phyloP scores from a whole-genome alignment of 768 basidiomycete genomes.

The Tricholoma flavovirens region DNA sequence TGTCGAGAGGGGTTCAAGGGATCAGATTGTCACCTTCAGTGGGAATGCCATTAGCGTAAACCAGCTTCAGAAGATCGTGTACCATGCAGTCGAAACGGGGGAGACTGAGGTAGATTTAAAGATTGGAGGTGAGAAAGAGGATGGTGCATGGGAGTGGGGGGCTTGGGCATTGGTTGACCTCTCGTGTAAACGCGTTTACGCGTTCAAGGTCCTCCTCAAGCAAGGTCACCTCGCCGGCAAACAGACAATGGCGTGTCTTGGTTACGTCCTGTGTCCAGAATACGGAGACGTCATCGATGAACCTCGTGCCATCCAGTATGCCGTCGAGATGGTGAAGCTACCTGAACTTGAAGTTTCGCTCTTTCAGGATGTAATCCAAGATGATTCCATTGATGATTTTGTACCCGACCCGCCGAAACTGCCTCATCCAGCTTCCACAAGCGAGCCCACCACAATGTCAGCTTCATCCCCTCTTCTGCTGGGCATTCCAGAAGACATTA shows the following conservation, averaged over 20 bases:
- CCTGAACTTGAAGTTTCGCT: not conserved
- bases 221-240: not conserved
- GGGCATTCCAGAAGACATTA: not conserved
- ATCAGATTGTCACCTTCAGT: not conserved
- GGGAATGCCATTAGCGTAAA: not conserved
- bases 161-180: not conserved
- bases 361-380: not conserved
- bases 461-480: not conserved
- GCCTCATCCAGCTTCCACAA: not conserved
- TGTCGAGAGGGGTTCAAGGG: not conserved
- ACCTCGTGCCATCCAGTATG: not conserved
- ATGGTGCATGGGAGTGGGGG: not conserved
- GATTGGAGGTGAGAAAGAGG: not conserved
- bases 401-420: not conserved
- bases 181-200: not conserved
- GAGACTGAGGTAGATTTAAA: not conserved
- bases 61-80: not conserved
- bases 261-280: not conserved
- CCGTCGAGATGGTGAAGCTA: not conserved
- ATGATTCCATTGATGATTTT: not conserved
- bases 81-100: not conserved
- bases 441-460: not conserved
- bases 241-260: not conserved
- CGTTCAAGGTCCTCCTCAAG: not conserved
- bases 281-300: not conserved